Percentiles rank a stretch among this genome's conserved stretches.
Conservation (phyloP, 2,329 filamentous ascomycete species). For the Neoscytalidium dimidiatum region DNA sequence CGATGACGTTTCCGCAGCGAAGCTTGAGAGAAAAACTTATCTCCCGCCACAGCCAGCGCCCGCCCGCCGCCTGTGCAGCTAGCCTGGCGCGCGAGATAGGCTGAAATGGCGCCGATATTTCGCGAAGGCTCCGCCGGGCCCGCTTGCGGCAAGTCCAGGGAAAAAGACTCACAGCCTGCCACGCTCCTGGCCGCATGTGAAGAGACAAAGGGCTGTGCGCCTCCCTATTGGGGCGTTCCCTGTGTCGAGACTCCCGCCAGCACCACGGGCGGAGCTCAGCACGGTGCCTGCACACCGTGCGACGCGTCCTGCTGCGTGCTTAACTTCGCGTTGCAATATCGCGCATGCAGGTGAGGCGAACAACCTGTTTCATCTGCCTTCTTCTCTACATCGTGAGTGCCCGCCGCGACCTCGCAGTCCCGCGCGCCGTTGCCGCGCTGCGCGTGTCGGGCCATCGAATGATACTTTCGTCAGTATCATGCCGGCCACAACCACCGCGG, state of each 20-base stretch:
- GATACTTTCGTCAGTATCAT: conserved; percentile 13
- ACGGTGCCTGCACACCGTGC: neutral
- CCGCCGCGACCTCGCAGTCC: neutral
- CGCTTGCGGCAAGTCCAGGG: conserved; percentile 10
- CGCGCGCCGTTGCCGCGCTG: conserved; percentile 1
- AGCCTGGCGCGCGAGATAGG: conserved; percentile 6
- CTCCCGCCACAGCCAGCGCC: conserved; percentile 10
- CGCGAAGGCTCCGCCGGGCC: conserved; percentile 11
- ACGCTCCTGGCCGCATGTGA: conserved; percentile 7
- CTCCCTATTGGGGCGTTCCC: conserved; percentile 8
- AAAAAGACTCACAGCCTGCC: conserved; percentile 4
- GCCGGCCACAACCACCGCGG: neutral
- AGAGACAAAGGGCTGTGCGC: conserved; percentile 14
- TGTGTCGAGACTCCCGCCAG: neutral
- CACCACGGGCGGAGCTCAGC: conserved; percentile 8
- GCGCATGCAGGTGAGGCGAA: conserved; percentile 14
- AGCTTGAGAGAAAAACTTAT: conserved; percentile 18
- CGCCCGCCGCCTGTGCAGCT: neutral
- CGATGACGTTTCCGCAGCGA: conserved; percentile 12
- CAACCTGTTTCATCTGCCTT: neutral
- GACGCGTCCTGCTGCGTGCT: neutral
- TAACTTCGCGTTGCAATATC: neutral
- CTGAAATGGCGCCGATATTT: conserved; percentile 11
- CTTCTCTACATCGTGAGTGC: neutral
- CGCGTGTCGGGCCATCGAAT: conserved; percentile 13